These are phyloP conservation scores for Remersonia thermophila DNA, from an alignment of 2,329 filamentous ascomycete species.

Conservation along the genomic window DNA sequence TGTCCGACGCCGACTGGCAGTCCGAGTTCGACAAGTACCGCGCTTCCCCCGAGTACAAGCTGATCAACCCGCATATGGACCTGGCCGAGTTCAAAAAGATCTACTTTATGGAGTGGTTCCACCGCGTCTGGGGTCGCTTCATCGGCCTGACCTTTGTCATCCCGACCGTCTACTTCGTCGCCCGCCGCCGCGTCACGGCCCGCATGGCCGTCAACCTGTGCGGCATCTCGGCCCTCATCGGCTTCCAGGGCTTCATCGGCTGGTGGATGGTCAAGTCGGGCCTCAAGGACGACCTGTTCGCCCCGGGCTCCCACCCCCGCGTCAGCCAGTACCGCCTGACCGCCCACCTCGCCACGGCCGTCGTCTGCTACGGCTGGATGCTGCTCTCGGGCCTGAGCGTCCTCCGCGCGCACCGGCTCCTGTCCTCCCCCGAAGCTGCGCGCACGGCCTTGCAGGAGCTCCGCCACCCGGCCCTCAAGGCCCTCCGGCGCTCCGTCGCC, in stretches of 20 bases:
- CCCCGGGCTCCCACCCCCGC: conserved; percentile 76
- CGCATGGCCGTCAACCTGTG: conserved; percentile 66
- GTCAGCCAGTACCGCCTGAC: conserved; percentile 91
- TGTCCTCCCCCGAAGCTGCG: conserved; percentile 53
- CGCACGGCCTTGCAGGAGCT: conserved; percentile 49
- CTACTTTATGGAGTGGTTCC: conserved; percentile 99
- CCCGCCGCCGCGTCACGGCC: conserved; percentile 61
- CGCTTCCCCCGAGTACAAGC: conserved; percentile 80
- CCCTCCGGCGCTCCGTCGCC: conserved; percentile 62
- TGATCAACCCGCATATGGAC: conserved; percentile 87
- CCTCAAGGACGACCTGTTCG: conserved; percentile 89
- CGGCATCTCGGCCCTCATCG: conserved; percentile 81
- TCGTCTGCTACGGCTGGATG: conserved; percentile 91
- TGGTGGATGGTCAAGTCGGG: conserved; percentile 99
- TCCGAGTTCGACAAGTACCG: conserved; percentile 88
- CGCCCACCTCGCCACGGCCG: conserved; percentile 79
- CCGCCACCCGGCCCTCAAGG: conserved; percentile 51
- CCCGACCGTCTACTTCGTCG: conserved; percentile 79
- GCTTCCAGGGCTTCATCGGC: conserved; percentile 86
- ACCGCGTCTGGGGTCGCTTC: conserved; percentile 85
- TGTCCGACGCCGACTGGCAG: conserved; percentile 72
- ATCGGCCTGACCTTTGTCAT: conserved; percentile 83
- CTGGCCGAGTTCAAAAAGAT: conserved; percentile 95
- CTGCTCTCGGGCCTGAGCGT: conserved; percentile 77
- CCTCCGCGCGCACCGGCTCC: conserved; percentile 61